Base-by-base conservation (phyloP, 306 rosid genomes). In the Canavalia ensiformis region DNA sequence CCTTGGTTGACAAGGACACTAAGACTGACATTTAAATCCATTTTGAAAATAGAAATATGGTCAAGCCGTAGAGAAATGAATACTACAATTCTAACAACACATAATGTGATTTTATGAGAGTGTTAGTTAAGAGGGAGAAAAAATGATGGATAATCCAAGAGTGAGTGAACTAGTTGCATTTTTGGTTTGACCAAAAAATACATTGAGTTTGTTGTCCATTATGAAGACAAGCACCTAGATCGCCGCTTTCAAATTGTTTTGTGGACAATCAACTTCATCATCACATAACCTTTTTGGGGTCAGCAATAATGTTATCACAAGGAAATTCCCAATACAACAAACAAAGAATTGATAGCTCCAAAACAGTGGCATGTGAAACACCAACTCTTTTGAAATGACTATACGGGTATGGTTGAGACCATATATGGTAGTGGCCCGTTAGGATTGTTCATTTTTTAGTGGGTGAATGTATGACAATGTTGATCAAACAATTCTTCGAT, bases 361-460 rank as follows among this genome's bases (percentile, higher is more conserved):
- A 76, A 68, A 67, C 64, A 66, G 57, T 68, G 29, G 51, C 82
- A 76, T 82, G 81, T 82, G 77, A 68, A 82, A 58, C 13, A 82
- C 55, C 85, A 68, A 10, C 77, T 82, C 10, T 4, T 58, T 82
- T 82, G 82, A 76, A 68, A 76, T 75, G 86, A 82, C 82, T 39
- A 82, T 59, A 68, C 82, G 13, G 7, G 35, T 47, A 7, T 30
- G 60, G 50, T 25, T 54, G 70, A 76, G 81, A 76, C 72, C 72
- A 46, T 37, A 37, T 37, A 37, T 62, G 3, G 55, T 77, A 41
- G 30, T 74, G 70, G 70, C 76, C 57, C 37, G 8, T 82, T 67
- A 51, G 35, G 56, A 74, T 74, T 54, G 51, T 55, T 81, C 80
- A 42, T 29, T 41, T 31, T 57, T 70, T 39, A 33, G 69, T 68